Base-by-base conservation (phyloP, 1,284 basidiomycete species). In the Tylopilus sp. region DNA sequence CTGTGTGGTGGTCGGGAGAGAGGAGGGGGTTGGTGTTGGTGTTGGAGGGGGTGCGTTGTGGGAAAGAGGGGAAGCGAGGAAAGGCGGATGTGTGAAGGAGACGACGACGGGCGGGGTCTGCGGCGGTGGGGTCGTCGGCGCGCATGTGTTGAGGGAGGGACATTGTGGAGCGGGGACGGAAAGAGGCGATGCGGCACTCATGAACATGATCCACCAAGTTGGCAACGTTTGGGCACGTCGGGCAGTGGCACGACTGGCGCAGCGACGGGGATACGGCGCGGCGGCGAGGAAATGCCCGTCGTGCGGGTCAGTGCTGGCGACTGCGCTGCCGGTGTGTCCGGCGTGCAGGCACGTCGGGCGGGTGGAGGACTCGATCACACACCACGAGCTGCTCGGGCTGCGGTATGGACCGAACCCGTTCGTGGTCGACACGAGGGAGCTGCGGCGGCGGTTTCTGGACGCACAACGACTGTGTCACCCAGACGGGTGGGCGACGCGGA, bases 391-490 rank as follows among this genome's bases (percentile, higher is more conserved):
- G 35, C 81, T 93, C 57, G 81, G 76, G 28, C 67, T 88, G 31
- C 70, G 81, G 0, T 75, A 79, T 39, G 70, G 72, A 17, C 79
- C 82, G 0, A 90, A 89, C 66, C 82, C 83, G 5, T 90, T 91
- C 71, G 65, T 78, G 20, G 68, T 91, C 36, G 80, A 89, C 62
- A 60, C 75, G 17, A 58, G 67, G 0, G 68, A 76, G 14, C 72
- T 93, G 57, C 86, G 81, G 67, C 73, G 75, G 24, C 74, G 77
- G 26, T 92, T 90, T 64, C 75, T 85, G 20, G 74, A 80, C 48
- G 80, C 86, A 9, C 90, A 93, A 63, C 76, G 84, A n/a, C 68
- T 82, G 26, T 86, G 88, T 47, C 91, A 94, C 71, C 91, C 92
- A 1, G 91, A 94, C 66, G 75, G 82, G 19, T 92, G 90, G 88